Evolutionary conservation across 257 asterid species (phyloP).

Genomic region (Jaltomata sinuosa): DNA sequence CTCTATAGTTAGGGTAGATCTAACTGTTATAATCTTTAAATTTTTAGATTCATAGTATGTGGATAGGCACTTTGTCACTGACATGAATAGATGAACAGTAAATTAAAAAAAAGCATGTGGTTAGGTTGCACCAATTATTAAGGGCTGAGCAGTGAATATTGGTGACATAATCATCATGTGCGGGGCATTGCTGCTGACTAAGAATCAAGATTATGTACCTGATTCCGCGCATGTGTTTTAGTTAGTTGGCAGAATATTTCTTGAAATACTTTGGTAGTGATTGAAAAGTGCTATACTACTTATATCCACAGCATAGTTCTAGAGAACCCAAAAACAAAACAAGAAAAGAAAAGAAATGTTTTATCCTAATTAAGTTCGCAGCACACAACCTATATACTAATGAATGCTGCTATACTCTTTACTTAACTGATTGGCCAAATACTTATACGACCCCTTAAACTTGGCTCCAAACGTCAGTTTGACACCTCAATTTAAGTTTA

Average conservation of each 20-base stretch:
- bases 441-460: neutral
- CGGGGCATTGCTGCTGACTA: neutral
- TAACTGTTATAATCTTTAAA: neutral
- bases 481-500: neutral
- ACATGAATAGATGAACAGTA: neutral
- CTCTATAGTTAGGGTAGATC: too few relatives aligned
- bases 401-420: neutral
- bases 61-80: neutral
- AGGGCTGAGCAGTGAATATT: neutral
- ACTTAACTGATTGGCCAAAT: neutral
- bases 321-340: neutral
- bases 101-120: neutral
- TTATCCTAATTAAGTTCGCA: too few relatives aligned
- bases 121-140: neutral
- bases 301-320: neutral
- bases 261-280: neutral
- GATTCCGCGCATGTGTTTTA: neutral
- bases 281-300: neutral
- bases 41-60: neutral
- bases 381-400: neutral
- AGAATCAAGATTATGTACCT: neutral
- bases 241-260: neutral
- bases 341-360: neutral
- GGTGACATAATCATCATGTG: neutral
- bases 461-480: neutral